Percentiles rank a stretch among this genome's conserved stretches.
Conservation (phyloP, 345 rosid genomes). For the Heritiera fomes region DNA sequence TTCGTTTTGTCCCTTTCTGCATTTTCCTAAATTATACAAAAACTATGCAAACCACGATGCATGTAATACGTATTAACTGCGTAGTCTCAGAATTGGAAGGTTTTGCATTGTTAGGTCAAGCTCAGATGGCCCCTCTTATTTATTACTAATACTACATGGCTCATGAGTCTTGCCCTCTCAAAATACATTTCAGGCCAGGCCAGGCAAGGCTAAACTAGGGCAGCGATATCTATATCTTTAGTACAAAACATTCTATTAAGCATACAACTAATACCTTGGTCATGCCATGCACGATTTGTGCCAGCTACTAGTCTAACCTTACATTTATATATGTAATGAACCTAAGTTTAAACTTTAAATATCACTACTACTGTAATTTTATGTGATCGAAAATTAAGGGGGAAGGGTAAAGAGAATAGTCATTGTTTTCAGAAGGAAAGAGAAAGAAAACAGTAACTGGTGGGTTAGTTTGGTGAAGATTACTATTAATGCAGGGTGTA, state of each 20-base stretch:
- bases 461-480: neutral
- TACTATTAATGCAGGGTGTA: neutral
- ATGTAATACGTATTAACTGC: slow-evolving; percentile 34
- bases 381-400: neutral
- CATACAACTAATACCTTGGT: too few relatives aligned
- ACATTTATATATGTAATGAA: too few relatives aligned
- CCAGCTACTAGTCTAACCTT: too few relatives aligned
- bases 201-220: neutral
- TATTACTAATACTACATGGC: slow-evolving; percentile 5
- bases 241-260: too few relatives aligned
- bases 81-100: slow-evolving; percentile 27
- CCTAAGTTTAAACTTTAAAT: too few relatives aligned
- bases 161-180: neutral
- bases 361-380: too few relatives aligned
- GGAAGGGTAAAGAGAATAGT: neutral
- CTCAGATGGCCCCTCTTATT: slow-evolving; percentile 37
- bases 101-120: slow-evolving; percentile 44
- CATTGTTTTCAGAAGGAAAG: neutral
- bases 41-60: neutral
- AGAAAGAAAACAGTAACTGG: neutral
- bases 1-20: slow-evolving; percentile 33
- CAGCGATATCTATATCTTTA: too few relatives aligned
- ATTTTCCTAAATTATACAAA: slow-evolving; percentile 7
- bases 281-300: too few relatives aligned
- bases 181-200: neutral